Evolutionary conservation across 495 filamentous ascomycete species (phyloP), one percentile per base, ranked within the genome.

Genomic region (Neurospora tetraspora): DNA sequence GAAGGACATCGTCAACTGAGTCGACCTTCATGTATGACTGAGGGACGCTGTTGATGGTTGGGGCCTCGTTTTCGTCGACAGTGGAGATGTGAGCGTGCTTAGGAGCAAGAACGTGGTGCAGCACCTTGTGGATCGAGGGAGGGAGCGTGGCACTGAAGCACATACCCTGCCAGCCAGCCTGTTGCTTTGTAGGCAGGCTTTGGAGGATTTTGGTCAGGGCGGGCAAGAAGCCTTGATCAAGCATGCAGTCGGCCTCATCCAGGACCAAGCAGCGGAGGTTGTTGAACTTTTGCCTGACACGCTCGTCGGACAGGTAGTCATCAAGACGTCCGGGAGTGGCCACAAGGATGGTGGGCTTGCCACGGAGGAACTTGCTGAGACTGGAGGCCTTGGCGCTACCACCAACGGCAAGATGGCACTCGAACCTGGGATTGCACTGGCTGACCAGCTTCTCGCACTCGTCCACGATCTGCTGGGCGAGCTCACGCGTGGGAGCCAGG

Each of bases 341-440:
- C 39, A 98, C 94, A 34, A 97, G 88, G 77, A 98, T 88, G 72
- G 92, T 87, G 16, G 94, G 92, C 39, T 84, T 90, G 70, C 88
- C 88, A 27, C 94, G 82, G 14, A 90, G 86, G 73, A 87, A 85
- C 18, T 89, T 88, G 80, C 94, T 93, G 93, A 69, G 86, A 84
- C 16, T 92, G 88, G 75, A 91, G 90, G 71, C 92, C 92, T 96
- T 96, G 79, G 95, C 94, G 79, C 92, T 98, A 82, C 95, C 95
- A 83, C 95, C 95, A 82, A 98, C 97, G 84, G 95, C 97, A 78
- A 96, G 92, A 84, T 98, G 96, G 78, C 94, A 97, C 34, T 97
- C 89, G 77, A 93, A 92, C 8, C 91, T 88, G 14, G 91, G 89
- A 43, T 86, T 83, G 69, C 93, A 80, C 14, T 85, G 82, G 71